phyloP scores from a whole-genome alignment of 2,329 filamentous ascomycete species.

The Diaporthe amygdali region DNA sequence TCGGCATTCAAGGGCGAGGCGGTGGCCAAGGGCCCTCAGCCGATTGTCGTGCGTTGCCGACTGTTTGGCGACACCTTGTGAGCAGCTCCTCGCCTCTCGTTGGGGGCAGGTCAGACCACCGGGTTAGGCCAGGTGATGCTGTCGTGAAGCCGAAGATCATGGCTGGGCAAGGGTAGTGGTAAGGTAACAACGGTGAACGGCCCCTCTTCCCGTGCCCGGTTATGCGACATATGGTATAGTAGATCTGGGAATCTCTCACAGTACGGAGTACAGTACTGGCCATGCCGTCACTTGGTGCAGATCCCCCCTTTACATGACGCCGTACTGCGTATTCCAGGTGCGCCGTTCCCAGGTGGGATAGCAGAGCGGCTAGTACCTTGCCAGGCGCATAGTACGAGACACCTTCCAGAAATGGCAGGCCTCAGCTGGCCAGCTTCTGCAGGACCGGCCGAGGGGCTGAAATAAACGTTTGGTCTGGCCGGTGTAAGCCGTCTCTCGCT shows the following conservation, averaged over 20 bases:
- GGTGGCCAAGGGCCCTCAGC: background rate
- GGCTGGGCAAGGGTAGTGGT: background rate
- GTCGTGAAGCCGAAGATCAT: background rate
- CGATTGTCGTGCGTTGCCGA: background rate
- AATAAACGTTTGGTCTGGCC: slow-evolving; percentile 5
- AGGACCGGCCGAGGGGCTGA: background rate
- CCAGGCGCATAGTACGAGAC: background rate
- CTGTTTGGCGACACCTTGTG: background rate
- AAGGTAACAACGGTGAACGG: slow-evolving; percentile 1
- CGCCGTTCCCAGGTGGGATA: background rate
- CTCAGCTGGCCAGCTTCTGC: background rate
- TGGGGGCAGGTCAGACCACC: background rate
- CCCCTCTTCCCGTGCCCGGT: background rate
- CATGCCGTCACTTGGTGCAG: background rate
- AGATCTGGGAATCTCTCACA: background rate
- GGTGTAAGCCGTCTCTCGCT: background rate
- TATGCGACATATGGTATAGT: background rate
- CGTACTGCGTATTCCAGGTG: background rate
- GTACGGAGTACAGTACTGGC: background rate
- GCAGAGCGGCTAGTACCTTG: background rate
- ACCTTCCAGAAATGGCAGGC: slow-evolving; percentile 14
- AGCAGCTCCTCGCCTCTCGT: background rate
- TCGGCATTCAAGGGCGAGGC: background rate
- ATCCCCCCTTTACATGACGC: background rate
- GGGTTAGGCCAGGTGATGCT: background rate